A percentile compares a stretch with the other conserved stretches of the same genome.
Evolutionary conservation across 495 filamentous ascomycete genomes (phyloP).

Genomic region (Bacidia gigantensis): DNA sequence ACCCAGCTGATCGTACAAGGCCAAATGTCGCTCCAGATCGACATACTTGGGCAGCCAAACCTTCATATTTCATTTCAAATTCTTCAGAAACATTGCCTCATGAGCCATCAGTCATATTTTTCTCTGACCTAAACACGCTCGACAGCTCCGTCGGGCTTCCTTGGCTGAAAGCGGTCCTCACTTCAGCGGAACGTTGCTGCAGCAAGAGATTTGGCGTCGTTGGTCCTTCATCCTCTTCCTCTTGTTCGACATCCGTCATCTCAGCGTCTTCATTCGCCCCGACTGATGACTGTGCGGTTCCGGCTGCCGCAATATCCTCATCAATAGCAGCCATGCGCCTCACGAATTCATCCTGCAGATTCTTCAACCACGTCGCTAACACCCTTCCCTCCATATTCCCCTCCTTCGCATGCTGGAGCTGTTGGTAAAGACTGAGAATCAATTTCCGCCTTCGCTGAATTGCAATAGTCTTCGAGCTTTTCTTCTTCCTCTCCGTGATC

Average conservation of each 20-base stretch:
- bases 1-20: too few species aligned
- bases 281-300: background rate
- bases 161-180: too few species aligned
- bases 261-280: background rate
- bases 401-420: conserved; percentile 54
- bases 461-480: conserved; percentile 38
- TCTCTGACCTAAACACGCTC: too few species aligned
- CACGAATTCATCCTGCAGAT: conserved; percentile 66
- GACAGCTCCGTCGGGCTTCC: too few species aligned
- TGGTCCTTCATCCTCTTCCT: too few species aligned
- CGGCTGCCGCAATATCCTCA: conserved; percentile 16
- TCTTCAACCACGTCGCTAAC: conserved; percentile 50
- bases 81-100: too few species aligned
- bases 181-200: too few species aligned
- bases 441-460: conserved; percentile 54
- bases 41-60: too few species aligned
- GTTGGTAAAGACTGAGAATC: conserved; percentile 59
- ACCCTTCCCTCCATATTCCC: conserved; percentile 53
- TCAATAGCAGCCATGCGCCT: conserved; percentile 53
- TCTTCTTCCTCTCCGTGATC: conserved; percentile 40
- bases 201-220: too few species aligned
- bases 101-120: too few species aligned
- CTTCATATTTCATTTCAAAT: too few species aligned
- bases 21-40: too few species aligned
- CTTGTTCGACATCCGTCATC: background rate